Base-by-base conservation (phyloP, 176 grass and related monocot genomes). In the Thinopyrum elongatum region DNA sequence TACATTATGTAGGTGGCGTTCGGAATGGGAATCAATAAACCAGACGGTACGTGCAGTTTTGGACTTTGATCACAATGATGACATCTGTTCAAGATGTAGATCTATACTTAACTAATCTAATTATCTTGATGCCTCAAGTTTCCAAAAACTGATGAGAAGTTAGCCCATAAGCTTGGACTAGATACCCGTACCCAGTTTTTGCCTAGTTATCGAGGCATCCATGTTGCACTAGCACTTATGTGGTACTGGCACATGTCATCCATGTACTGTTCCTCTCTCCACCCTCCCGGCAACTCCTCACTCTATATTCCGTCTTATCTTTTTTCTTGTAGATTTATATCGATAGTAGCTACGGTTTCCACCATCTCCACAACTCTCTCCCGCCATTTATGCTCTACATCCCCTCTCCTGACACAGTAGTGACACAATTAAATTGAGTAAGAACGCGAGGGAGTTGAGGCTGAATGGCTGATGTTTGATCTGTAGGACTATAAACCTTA, bases 21-120 rank as follows among this genome's bases (percentile, higher is more conserved):
- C 79, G 95, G 93, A 80, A 98, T 95, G 95, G 95, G 95, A 78
- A 98, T 98, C 79, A 98, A 98, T 85, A 98, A 98, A 67, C 93
- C 93, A 86, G 95, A 98, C 66, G 93, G 95, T 98, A 60, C 28
- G 89, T 93, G 80, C 25, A 80, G 19, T 81, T 80, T 60, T 80
- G 27, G 38, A 39, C 28, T 78, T 86, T 30, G 29, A 84, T 73
- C 11, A 80, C 82, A 64, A 73, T 92, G 65, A 81, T 86, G 5
- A 21, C 69, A 23, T 84, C 5, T 69, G 22, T 0, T 85, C 22
- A 80, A 12, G 29, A 33, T 74, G 67, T 65, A 65, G 70, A 49
- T 87, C 7, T 19, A 53, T 74, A 73, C 67, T 58, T 79, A 64
- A 76, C 38, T 42, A 88, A 73, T 73, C 16, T 74, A 70, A 62